Percentiles rank a stretch among this genome's conserved stretches.
Evolutionary conservation across 139 green algal genomes (phyloP).

Genomic region (Edaphochlamys debaryana): DNA sequence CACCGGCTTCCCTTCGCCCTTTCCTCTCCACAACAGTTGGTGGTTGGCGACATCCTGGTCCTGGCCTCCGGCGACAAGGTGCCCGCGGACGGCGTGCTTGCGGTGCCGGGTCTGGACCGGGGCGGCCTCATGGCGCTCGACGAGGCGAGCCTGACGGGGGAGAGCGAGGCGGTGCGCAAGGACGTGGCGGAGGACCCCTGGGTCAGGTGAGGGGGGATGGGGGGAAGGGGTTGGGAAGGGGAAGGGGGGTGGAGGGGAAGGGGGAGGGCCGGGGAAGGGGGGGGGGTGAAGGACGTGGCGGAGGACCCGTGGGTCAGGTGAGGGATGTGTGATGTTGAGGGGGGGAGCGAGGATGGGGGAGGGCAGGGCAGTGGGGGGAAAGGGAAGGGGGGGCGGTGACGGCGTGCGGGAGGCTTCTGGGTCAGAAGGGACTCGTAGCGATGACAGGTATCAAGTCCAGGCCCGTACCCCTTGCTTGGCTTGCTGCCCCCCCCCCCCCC

Average conservation of each 20-base stretch:
- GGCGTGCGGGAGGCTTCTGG: slow-evolving; percentile 51
- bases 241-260: slow-evolving; percentile 21
- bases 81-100: slow-evolving; percentile 9
- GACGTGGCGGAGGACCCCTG: slow-evolving; percentile 72
- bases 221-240: slow-evolving; percentile 47
- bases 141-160: slow-evolving; percentile 91
- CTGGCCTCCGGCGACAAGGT: slow-evolving; percentile 89
- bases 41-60: slow-evolving; percentile 91
- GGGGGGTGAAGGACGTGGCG: slow-evolving; percentile 76
- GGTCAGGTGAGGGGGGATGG: slow-evolving; percentile 68
- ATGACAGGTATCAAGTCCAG: too few species aligned
- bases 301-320: slow-evolving; percentile 78
- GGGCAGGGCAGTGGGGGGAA: too few species aligned
- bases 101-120: slow-evolving; percentile 13
- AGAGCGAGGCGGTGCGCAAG: slow-evolving; percentile 90
- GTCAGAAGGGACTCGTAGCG: too few species aligned
- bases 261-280: neutral
- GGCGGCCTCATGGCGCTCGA: slow-evolving; percentile 67
- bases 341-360: slow-evolving; percentile 56
- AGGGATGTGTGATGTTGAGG: slow-evolving; percentile 8
- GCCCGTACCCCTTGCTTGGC: too few species aligned
- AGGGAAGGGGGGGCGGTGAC: too few species aligned
- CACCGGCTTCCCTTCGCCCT: too few species aligned
- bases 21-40: slow-evolving; percentile 62
- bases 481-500: too few species aligned